Percentiles rank a stretch among this genome's conserved stretches.
Evolutionary conservation across 345 rosid species (phyloP).

Genomic region (Eucalyptus erythrocorys): DNA sequence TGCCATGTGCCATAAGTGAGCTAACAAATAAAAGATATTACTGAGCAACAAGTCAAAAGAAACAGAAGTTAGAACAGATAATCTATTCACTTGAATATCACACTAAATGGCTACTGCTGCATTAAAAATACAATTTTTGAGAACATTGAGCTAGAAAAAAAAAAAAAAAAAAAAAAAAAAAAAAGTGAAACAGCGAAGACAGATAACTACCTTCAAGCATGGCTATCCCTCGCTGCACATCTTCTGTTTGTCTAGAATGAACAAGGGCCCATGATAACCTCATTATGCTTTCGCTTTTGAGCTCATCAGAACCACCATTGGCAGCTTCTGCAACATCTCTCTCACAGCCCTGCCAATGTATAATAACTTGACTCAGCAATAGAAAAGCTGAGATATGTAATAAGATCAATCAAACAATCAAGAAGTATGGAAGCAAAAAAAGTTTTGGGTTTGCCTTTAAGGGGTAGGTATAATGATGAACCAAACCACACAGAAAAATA

Average conservation of each 20-base stretch:
- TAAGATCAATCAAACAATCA: not conserved
- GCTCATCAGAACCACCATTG: slow-evolving; percentile 38
- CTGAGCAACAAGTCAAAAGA: not conserved
- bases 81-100: not conserved
- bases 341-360: slow-evolving; percentile 56
- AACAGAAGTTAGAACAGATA: not conserved
- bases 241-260: slow-evolving; percentile 47
- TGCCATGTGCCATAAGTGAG: not conserved
- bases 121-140: not conserved
- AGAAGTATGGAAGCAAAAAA: not conserved
- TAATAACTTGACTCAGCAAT: not conserved
- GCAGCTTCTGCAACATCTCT: slow-evolving; percentile 27
- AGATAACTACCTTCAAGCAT: slow-evolving; percentile 67
- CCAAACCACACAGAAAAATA: not conserved
- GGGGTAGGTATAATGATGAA: not conserved
- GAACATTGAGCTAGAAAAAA: not conserved
- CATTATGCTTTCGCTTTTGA: slow-evolving; percentile 45
- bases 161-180: too few relatives aligned
- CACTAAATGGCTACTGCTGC: not conserved
- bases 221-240: slow-evolving; percentile 76
- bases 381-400: not conserved
- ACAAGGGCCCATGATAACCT: slow-evolving; percentile 83
- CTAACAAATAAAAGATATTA: not conserved
- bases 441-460: not conserved
- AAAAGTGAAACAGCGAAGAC: slow-evolving; percentile 5